Percentiles rank a stretch among this genome's conserved stretches.
Conservation (phyloP, 2,329 filamentous ascomycete genomes). For the Knoxdaviesia capensis region DNA sequence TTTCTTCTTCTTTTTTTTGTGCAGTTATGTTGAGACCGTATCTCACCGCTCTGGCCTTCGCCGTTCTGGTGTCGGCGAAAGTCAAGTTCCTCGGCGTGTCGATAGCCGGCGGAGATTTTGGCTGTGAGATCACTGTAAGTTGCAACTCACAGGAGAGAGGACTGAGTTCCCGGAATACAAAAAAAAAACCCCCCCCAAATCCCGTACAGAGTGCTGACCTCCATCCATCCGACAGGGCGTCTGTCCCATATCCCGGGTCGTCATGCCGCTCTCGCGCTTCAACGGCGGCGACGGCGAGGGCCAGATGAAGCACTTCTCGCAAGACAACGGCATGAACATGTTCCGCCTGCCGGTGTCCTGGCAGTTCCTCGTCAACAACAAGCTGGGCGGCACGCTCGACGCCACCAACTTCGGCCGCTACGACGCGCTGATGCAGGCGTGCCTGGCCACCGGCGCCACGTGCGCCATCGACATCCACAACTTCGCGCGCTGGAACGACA, state of each 20-base stretch:
- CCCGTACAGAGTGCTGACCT: no score
- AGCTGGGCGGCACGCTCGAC: constrained; percentile 28
- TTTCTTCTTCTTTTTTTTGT: neutral
- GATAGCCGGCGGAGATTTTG: constrained; percentile 22
- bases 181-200: no score
- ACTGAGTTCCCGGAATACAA: neutral
- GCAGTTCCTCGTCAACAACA: constrained; percentile 36
- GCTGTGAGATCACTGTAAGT: constrained; percentile 19
- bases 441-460: constrained; percentile 31
- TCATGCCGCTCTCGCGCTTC: constrained; percentile 12
- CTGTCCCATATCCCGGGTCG: constrained; percentile 12
- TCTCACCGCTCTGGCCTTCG: constrained; percentile 1
- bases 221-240: constrained; percentile 9
- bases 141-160: neutral
- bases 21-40: neutral
- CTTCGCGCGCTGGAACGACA: constrained; percentile 38
- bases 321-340: constrained; percentile 29
- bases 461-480: constrained; percentile 42
- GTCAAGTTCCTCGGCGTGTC: constrained; percentile 12
- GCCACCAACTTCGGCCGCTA: constrained; percentile 26
- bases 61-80: constrained; percentile 1
- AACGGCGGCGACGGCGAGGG: constrained; percentile 16
- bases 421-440: constrained; percentile 33
- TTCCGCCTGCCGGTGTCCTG: constrained; percentile 31
- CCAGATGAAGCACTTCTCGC: constrained; percentile 37